phyloP scores from a whole-genome alignment of 2,329 filamentous ascomycete genomes.

The Botrytis squamosa region DNA sequence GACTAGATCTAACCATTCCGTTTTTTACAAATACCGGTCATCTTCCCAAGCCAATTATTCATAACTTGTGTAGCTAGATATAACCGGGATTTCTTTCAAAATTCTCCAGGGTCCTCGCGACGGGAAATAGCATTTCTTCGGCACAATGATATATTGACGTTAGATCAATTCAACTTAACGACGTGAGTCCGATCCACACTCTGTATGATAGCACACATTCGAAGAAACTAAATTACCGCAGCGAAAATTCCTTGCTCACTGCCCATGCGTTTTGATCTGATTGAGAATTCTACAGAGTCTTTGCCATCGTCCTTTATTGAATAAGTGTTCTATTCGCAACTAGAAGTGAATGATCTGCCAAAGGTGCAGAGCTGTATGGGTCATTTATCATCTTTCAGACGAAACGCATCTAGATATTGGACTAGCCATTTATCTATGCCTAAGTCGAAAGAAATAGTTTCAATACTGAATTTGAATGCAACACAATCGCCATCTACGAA shows the following conservation, averaged over 20 bases:
- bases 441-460: not conserved
- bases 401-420: not conserved
- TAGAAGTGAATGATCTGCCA: not conserved
- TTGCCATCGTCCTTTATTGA: not conserved
- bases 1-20: not conserved
- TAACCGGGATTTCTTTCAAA: not conserved
- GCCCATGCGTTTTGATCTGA: no score
- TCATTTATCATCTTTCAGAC: not conserved
- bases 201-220: not conserved
- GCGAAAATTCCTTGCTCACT: no score
- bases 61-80: not conserved
- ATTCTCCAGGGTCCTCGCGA: not conserved
- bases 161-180: not conserved
- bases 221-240: not conserved
- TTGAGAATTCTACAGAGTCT: not conserved
- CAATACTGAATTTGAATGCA: not conserved
- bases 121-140: not conserved
- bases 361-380: not conserved
- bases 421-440: no score
- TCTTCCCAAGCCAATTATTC: not conserved
- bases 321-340: not conserved
- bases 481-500: not conserved
- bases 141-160: no score
- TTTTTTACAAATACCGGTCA: not conserved
- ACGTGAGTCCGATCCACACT: not conserved